A percentile compares a stretch with the other conserved stretches of the same genome.
Conservation (phyloP, 2,329 filamentous ascomycete genomes). For the Trichoderma oligosporum region DNA sequence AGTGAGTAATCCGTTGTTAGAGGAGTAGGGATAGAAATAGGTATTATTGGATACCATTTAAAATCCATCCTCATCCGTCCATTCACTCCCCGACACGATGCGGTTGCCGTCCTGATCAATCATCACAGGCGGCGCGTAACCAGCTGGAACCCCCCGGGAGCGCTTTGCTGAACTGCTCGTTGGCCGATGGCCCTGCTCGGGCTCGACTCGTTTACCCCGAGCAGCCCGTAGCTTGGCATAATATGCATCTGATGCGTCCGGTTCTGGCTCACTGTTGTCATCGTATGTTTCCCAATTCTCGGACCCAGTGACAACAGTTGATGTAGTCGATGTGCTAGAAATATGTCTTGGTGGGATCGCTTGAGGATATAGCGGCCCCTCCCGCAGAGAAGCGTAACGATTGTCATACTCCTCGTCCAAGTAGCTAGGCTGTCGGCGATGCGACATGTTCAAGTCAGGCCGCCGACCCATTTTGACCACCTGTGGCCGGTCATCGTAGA, state of each 20-base stretch:
- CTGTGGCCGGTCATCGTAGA: conserved; percentile 65
- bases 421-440: conserved; percentile 30
- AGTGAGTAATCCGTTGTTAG: no score
- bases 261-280: conserved; percentile 72
- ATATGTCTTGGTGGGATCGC: conserved; percentile 59
- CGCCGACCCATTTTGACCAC: conserved; percentile 35
- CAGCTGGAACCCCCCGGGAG: conserved; percentile 50
- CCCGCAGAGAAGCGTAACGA: conserved; percentile 41
- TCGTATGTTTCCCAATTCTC: conserved; percentile 99
- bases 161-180: conserved; percentile 50
- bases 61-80: conserved; percentile 63
- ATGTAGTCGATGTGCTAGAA: conserved; percentile 62
- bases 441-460: conserved; percentile 40
- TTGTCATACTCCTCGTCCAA: conserved; percentile 32
- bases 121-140: conserved; percentile 47
- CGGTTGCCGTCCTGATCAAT: conserved; percentile 58
- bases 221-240: conserved; percentile 72
- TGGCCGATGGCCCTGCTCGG: conserved; percentile 44
- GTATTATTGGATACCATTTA: conserved; percentile 28
- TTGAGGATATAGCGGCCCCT: conserved; percentile 38
- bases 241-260: conserved; percentile 73
- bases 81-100: conserved; percentile 61
- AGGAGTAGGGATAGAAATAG: not conserved
- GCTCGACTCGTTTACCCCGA: conserved; percentile 59
- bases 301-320: conserved; percentile 74